Base-by-base conservation (phyloP, 495 filamentous ascomycete species). In the Chaetomidium leptoderma region DNA sequence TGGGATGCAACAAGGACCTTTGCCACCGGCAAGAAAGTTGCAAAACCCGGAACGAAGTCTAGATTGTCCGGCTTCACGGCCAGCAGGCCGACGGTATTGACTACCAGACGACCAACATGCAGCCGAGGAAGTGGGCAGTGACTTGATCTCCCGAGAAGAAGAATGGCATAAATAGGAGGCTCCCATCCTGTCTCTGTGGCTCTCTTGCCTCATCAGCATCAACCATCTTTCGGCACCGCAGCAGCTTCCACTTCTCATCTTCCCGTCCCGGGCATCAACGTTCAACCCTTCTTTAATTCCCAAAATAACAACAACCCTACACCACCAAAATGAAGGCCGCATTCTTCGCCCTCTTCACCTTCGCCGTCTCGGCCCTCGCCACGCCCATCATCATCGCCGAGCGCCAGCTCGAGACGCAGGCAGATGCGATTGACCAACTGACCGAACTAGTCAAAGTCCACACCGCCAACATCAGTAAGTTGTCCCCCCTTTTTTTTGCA, bases 381-480 rank as follows among this genome's bases (percentile, higher is more conserved):
- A 72, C 57, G 39, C 72, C 72, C 39, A 32, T 71, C 55, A 32
- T 71, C 55, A 40, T 63, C 55, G 53, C 59, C 42, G 59, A 63
- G 40, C 57, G 66, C 56, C 52, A 63, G 53, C 21, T 67, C 24
- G 66, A 68, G 51, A 64, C 58, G 54, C 70, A 74, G 65, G 72
- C 59, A 27, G 60, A 62, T 35, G 58, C 66, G 55, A 49, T 74
- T 16, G 66, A 70, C 53, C 55, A 63, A 29, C 66, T 74, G 17
- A 57, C 62, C 30, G 40, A 42, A 26, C 43, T 67, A 4, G 62
- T 74, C 61, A 61, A 68, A 48, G 59, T 58, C 48, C 67, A 73
- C 51, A 74, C 72, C 17, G 66, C 60, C 21, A 62, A 65, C 59
- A 73, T 74, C 62, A 74, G 72, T 70, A 66, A 46, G 70, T 58